Percentiles rank a stretch among this genome's conserved stretches.
phyloP scores from a whole-genome alignment of 208 protist genomes.

The Angomonas ambiguus region DNA sequence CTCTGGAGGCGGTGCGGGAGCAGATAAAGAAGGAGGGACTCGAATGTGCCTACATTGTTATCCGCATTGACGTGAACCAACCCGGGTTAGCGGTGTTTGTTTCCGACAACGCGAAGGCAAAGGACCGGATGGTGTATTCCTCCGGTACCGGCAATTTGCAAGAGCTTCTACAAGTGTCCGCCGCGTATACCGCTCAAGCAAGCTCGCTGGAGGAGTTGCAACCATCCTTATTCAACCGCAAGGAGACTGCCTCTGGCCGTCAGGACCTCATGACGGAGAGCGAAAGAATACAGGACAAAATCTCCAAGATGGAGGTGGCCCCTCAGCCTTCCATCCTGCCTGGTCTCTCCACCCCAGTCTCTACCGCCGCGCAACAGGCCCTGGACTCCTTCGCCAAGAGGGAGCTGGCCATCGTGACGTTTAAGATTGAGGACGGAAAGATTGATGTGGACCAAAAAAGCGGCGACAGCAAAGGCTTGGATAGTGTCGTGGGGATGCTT shows the following conservation, averaged over 20 bases:
- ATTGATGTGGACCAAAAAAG: constrained; percentile 13
- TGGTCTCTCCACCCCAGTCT: constrained; percentile 45
- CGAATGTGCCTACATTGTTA: constrained; percentile 36
- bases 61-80: constrained; percentile 24
- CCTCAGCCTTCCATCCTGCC: constrained; percentile 56
- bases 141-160: constrained; percentile 29
- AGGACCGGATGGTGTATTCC: constrained; percentile 68
- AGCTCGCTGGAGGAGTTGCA: constrained; percentile 27
- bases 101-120: constrained; percentile 33
- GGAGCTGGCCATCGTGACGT: constrained; percentile 34
- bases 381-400: constrained; percentile 29
- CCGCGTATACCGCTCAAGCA: constrained; percentile 15
- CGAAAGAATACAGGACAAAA: constrained; percentile 39
- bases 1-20: constrained; percentile 21
- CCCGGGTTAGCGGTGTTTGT: constrained; percentile 42
- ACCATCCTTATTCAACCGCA: constrained; percentile 33
- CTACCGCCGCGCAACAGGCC: constrained; percentile 25
- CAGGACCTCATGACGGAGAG: constrained; percentile 72
- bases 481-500: constrained; percentile 23
- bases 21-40: constrained; percentile 20
- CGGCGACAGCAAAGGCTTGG: constrained; percentile 2
- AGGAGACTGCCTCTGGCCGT: constrained; percentile 22
- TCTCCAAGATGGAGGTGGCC: constrained; percentile 60
- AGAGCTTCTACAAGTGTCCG: constrained; percentile 15
- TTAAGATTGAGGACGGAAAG: constrained; percentile 31